Evolutionary conservation across 805 yeast genomes (phyloP).

Genomic region (Wickerhamomyces ciferrii): DNA sequence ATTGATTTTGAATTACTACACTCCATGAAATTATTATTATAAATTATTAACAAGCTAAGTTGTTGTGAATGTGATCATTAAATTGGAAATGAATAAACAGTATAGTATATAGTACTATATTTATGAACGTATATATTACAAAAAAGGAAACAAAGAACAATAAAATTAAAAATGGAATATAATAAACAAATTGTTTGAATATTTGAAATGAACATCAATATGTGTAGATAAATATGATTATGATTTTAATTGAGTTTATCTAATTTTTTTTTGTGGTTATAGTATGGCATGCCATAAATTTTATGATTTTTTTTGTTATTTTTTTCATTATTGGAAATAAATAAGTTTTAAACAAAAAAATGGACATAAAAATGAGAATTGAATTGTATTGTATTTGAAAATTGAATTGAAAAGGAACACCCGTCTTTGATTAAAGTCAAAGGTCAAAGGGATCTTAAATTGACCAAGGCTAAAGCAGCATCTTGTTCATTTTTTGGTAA

Average conservation of each 20-base stretch:
- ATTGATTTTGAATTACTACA: too few relatives aligned
- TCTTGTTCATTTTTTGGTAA: constrained; percentile 35
- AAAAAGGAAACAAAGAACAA: too few relatives aligned
- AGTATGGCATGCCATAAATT: not conserved
- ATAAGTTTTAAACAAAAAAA: not conserved
- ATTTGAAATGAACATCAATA: not conserved
- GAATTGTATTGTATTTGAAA: not conserved
- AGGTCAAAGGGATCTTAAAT: constrained; percentile 32
- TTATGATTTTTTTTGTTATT: not conserved
- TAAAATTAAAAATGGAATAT: too few relatives aligned
- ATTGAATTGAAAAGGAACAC: not conserved
- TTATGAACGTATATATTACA: too few relatives aligned
- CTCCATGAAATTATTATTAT: too few relatives aligned
- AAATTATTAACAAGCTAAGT: too few relatives aligned
- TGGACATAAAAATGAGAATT: not conserved
- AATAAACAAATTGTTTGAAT: not conserved
- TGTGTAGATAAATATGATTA: too few relatives aligned
- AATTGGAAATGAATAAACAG: too few relatives aligned
- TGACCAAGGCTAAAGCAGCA: constrained; percentile 65
- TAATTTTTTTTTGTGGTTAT: not conserved
- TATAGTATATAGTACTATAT: too few relatives aligned
- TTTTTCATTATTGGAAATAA: not conserved
- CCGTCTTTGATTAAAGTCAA: not conserved
- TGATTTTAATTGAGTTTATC: too few relatives aligned
- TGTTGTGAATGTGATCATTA: too few relatives aligned